phyloP scores from a whole-genome alignment of 2,329 filamentous ascomycete genomes.

The Chrysoporthe cubensis region DNA sequence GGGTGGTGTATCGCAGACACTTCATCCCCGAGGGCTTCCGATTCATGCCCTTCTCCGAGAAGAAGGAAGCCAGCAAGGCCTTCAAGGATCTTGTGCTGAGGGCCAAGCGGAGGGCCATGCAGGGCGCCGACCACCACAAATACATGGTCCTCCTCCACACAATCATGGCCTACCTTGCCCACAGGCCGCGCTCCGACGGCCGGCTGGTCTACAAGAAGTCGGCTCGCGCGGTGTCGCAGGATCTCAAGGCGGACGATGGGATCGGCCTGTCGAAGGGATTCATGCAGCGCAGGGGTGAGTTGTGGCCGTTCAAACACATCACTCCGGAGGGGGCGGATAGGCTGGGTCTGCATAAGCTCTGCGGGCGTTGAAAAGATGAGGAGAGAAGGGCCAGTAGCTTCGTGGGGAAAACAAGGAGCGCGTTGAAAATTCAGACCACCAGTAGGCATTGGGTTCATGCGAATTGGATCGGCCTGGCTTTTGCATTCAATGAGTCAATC shows the following conservation, averaged over 20 bases:
- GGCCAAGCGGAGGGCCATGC: neutral
- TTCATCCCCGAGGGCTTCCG: constrained; percentile 7
- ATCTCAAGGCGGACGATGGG: neutral
- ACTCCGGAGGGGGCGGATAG: neutral
- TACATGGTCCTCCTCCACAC: neutral
- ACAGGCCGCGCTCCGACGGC: constrained; percentile 2
- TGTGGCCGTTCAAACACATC: constrained; percentile 3
- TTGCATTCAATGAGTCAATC: neutral
- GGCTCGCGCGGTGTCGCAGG: neutral
- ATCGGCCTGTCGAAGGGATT: neutral
- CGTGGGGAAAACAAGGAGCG: neutral
- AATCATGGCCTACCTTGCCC: neutral
- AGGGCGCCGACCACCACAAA: neutral
- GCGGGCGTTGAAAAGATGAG: neutral
- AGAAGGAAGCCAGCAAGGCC: neutral
- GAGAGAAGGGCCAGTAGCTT: neutral
- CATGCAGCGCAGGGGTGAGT: neutral
- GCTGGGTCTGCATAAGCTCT: neutral
- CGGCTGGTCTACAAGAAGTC: neutral
- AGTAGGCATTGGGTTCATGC: too few relatives aligned
- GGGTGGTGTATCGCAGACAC: constrained; percentile 5
- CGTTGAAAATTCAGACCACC: too few relatives aligned
- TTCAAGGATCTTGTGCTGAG: neutral
- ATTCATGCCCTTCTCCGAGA: neutral
- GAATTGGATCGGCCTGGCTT: neutral